These are phyloP conservation scores for Yamadazyma dendronema DNA, from an alignment of 1,139 yeast species.

Conservation along the genomic window DNA sequence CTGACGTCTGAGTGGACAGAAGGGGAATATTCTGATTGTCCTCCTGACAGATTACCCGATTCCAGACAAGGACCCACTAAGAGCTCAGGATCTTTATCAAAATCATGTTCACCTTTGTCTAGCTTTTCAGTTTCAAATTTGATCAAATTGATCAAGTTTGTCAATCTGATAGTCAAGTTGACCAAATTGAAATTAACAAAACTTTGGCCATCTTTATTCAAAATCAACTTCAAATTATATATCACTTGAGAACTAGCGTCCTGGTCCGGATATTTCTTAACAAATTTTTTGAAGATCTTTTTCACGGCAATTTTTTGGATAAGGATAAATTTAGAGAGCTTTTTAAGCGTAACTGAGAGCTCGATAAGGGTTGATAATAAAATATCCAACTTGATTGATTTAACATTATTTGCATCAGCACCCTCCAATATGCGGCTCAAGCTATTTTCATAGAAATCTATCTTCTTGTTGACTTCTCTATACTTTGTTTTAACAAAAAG, in stretches of 20 bases:
- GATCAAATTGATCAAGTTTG: conserved; percentile 22
- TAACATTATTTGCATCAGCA: conserved; percentile 7
- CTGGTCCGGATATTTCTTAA: conserved; percentile 53
- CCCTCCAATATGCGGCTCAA: conserved; percentile 13
- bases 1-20: not conserved
- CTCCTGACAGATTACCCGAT: not conserved
- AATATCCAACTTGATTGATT: conserved; percentile 23
- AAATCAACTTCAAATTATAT: conserved; percentile 32
- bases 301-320: conserved; percentile 81
- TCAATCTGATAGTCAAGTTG: conserved; percentile 44
- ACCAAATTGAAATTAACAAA: conserved; percentile 67
- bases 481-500: conserved; percentile 65
- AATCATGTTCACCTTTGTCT: not conserved
- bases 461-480: conserved; percentile 52
- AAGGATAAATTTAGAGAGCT: conserved; percentile 69
- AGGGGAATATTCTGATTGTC: not conserved
- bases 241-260: conserved; percentile 37
- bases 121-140: conserved; percentile 18
- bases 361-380: conserved; percentile 38
- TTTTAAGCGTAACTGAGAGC: conserved; percentile 61
- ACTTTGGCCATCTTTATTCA: conserved; percentile 45
- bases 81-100: not conserved
- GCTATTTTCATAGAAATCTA: conserved; percentile 21
- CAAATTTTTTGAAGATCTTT: conserved; percentile 77
- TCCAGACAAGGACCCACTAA: not conserved